phyloP scores from a whole-genome alignment of 2,329 filamentous ascomycete genomes.

The Beauveria sp. region DNA sequence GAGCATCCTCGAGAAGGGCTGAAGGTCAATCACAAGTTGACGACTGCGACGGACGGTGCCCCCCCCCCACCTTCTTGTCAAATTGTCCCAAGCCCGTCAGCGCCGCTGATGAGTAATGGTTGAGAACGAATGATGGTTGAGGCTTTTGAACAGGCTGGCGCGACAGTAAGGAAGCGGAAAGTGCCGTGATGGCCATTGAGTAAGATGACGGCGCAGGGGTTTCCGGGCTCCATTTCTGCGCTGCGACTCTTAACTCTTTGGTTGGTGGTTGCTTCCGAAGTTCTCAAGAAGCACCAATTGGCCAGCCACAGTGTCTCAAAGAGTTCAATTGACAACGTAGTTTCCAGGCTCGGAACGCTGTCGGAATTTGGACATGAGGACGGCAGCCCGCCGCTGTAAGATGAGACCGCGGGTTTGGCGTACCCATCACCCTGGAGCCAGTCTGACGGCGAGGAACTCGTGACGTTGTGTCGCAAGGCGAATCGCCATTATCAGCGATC shows the following conservation, averaged over 20 bases:
- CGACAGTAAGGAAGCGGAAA: not conserved
- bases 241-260: not conserved
- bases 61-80: not conserved
- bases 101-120: not conserved
- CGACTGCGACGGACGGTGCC: not conserved
- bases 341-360: too few species aligned
- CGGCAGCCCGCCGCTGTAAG: too few species aligned
- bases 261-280: not conserved
- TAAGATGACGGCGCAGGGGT: not conserved
- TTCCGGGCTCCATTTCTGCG: not conserved
- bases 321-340: too few species aligned
- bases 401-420: too few species aligned
- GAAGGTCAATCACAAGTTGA: not conserved
- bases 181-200: not conserved
- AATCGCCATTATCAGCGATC: too few species aligned
- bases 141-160: not conserved
- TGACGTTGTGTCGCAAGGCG: too few species aligned
- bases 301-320: too few species aligned
- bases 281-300: not conserved
- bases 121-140: not conserved
- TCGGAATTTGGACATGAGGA: too few species aligned
- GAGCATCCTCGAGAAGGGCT: not conserved
- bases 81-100: not conserved
- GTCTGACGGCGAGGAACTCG: too few species aligned
- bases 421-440: too few species aligned